A percentile compares a stretch with the other conserved stretches of the same genome.
Evolutionary conservation across 2,329 filamentous ascomycete species (phyloP).

Genomic region (Anisogramma anomala): DNA sequence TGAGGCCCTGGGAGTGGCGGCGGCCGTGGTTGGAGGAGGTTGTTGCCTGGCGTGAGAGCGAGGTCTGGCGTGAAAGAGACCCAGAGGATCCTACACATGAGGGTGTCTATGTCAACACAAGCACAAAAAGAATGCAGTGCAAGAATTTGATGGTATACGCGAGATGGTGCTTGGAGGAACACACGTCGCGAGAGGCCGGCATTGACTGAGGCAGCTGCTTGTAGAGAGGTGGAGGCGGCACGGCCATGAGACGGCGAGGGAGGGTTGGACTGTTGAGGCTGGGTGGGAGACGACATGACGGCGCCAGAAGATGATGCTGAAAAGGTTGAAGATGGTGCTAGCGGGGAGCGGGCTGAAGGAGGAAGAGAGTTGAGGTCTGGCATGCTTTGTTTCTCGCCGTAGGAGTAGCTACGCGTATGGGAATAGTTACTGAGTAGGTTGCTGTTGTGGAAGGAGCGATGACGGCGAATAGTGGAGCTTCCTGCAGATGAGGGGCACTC

Average conservation of each 20-base stretch:
- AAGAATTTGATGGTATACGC: too few species aligned
- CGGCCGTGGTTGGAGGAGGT: slow-evolving; percentile 30
- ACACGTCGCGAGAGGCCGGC: slow-evolving; percentile 54
- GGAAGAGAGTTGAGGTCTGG: slow-evolving; percentile 51
- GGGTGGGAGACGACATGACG: slow-evolving; percentile 24
- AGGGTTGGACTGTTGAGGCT: slow-evolving; percentile 29
- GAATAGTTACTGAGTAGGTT: too few species aligned
- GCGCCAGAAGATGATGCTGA: slow-evolving; percentile 26
- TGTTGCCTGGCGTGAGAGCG: slow-evolving; percentile 11
- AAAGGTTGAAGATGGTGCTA: neutral
- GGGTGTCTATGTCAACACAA: neutral
- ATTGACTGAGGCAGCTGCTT: slow-evolving; percentile 67
- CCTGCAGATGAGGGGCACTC: too few species aligned
- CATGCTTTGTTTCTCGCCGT: slow-evolving; percentile 2
- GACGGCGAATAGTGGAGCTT: too few species aligned
- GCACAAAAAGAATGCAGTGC: slow-evolving; percentile 14
- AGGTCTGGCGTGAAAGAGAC: slow-evolving; percentile 12
- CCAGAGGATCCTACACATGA: slow-evolving; percentile 11
- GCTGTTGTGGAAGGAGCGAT: too few species aligned
- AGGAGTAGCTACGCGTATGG: too few species aligned
- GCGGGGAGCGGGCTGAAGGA: slow-evolving; percentile 18
- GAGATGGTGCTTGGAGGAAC: slow-evolving; percentile 21
- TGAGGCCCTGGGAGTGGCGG: slow-evolving; percentile 56
- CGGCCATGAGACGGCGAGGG: slow-evolving; percentile 48
- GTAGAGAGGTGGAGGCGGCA: slow-evolving; percentile 58